Base-by-base conservation (phyloP, 2,329 filamentous ascomycete genomes). In the Coleophoma crateriformis region DNA sequence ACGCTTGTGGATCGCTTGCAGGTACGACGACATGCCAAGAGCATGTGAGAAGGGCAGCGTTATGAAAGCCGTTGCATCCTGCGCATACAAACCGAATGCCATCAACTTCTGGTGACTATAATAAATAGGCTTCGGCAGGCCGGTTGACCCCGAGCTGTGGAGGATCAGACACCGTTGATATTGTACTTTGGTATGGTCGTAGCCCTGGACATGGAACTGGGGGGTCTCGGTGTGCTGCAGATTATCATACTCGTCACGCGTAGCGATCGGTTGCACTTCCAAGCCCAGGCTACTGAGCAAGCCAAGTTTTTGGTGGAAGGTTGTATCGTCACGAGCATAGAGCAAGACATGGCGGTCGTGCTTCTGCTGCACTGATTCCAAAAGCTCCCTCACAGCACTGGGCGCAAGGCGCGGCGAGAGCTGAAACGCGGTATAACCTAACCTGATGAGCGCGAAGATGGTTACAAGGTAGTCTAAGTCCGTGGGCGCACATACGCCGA, bases 71-170 rank as follows among this genome's bases (percentile, higher is more conserved):
- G 22, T 37, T 10, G 27, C 39, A 10, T 33, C 41, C 33, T 38
- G 33, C 8, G 20, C 42, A 3, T 44, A 14, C 17, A 71, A 63
- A 4, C 64, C 59, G 56, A 64, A 62, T 0, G 57, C 50, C n/a
- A 53, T 37, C 12, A 39, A 38, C 15, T 39, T 39, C 13, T 20
- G 54, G 46, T 79, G 73, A 3, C 71, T 74, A 37, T 74, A 69
- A 50, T 69, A 73, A 38, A 85, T 82, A 0, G 81, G 79, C 53
- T 84, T 84, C 0, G 82, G 81, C 0, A 84, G 67, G 0, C 81
- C 81, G 0, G 82, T 74, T 0, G 76, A 81, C 3, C 82, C 81
- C 22, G 58, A 56, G 20, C 58, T 12, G 32, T 62, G 58, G 4
- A 66, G 66, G n/a, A 67, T 67, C 44, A 58, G 60, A 33, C 50